Percentiles rank a stretch among this genome's conserved stretches.
phyloP scores from a whole-genome alignment of 1,284 basidiomycete genomes.

The Boletus semigastroideus region DNA sequence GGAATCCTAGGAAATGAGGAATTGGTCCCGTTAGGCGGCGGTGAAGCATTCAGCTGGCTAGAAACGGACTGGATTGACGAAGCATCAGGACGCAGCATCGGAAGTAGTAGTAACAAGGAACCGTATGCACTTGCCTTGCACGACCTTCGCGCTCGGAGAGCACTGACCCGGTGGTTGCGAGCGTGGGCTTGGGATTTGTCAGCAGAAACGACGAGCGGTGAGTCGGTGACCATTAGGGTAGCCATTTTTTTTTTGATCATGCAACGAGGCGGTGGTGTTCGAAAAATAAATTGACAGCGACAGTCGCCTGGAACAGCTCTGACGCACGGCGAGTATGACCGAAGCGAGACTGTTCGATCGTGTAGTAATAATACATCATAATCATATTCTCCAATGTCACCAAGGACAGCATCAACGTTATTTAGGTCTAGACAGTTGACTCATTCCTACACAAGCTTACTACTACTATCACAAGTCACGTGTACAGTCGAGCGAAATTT shows the following conservation, averaged over 20 bases:
- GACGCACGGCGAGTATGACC: constrained; percentile 4
- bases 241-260: not conserved
- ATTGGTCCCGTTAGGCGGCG: constrained; percentile 20
- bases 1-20: constrained; percentile 19
- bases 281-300: not conserved
- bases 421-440: too few relatives aligned
- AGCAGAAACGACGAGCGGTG: constrained; percentile 9
- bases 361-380: too few relatives aligned
- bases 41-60: constrained; percentile 26
- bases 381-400: too few relatives aligned
- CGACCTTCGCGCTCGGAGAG: not conserved
- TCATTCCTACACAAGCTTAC: too few relatives aligned
- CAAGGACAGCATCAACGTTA: too few relatives aligned
- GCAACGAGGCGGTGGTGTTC: constrained; percentile 22
- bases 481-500: too few relatives aligned
- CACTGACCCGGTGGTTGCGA: not conserved
- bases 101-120: constrained; percentile 10
- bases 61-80: constrained; percentile 10
- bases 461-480: too few relatives aligned
- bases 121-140: constrained; percentile 10
- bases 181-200: constrained; percentile 12
- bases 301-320: constrained; percentile 9
- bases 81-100: constrained; percentile 24
- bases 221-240: constrained; percentile 12
- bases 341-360: not conserved